phyloP scores from a whole-genome alignment of 2,329 filamentous ascomycete genomes.

The Sordariomycetes sp. region DNA sequence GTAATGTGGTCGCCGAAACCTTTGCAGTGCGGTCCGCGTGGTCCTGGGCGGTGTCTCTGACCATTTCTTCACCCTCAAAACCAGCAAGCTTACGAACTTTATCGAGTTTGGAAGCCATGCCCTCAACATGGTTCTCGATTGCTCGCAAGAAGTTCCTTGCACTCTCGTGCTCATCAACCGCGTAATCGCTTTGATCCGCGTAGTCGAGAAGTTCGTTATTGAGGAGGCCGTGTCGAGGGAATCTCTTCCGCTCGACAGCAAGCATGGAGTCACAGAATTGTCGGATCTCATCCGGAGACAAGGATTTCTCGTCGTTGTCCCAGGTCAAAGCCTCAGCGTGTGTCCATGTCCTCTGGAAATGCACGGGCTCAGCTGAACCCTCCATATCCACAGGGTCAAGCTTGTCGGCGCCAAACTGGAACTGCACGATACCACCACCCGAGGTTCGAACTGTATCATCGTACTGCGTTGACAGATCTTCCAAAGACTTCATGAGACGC shows the following conservation, averaged over 20 bases:
- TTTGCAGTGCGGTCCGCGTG: conserved; percentile 69
- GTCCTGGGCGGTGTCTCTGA: conserved; percentile 18
- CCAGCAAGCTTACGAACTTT: conserved; percentile 41
- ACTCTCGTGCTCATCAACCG: conserved; percentile 72
- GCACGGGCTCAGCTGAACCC: conserved; percentile 80
- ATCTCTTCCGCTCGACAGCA: conserved; percentile 55
- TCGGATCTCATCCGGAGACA: conserved; percentile 68
- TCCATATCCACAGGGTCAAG: conserved; percentile 98
- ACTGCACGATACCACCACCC: conserved; percentile 81
- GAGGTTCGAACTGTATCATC: conserved; percentile 93
- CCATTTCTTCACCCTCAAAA: conserved; percentile 25
- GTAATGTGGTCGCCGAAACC: conserved; percentile 65
- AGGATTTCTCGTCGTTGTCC: conserved; percentile 63
- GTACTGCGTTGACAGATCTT: conserved; percentile 88
- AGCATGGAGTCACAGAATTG: conserved; percentile 60
- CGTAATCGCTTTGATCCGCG: conserved; percentile 57
- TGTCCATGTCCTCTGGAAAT: conserved; percentile 85
- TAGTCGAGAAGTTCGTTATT: conserved; percentile 56
- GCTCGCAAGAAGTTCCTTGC: conserved; percentile 73
- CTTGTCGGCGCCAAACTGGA: conserved; percentile 94
- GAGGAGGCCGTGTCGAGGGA: conserved; percentile 52
- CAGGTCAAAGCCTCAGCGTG: conserved; percentile 71
- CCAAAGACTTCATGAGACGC: conserved; percentile 93
- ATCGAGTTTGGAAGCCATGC: conserved; percentile 51
- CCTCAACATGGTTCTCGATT: conserved; percentile 62